Conservation (phyloP, 1,284 basidiomycete species). For the Phellinidium pouzarii region DNA sequence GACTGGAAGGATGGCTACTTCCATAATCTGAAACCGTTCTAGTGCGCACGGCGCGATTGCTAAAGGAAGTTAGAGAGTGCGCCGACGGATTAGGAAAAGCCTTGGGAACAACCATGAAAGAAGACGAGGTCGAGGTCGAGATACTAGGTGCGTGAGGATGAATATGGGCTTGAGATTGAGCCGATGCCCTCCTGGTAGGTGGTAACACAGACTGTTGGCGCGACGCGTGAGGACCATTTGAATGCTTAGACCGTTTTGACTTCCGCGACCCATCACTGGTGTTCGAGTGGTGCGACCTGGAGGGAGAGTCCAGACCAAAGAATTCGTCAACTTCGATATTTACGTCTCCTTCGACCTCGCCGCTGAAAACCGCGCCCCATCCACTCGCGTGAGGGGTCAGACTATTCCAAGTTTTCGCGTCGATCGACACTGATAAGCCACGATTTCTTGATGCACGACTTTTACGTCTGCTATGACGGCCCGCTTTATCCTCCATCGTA, state of each 20-base stretch:
- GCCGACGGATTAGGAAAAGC: not conserved
- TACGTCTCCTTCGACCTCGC: conserved; percentile 13
- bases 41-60: not conserved
- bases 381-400: conserved; percentile 13
- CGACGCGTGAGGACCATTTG: conserved; percentile 2
- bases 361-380: conserved; percentile 16
- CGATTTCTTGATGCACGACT: not conserved
- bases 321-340: conserved; percentile 12
- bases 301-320: conserved; percentile 3
- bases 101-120: not conserved
- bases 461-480: conserved; percentile 20
- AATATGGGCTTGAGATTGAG: conserved; percentile 4
- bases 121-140: not conserved
- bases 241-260: conserved; percentile 16
- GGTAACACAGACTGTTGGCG: not conserved
- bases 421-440: conserved; percentile 12
- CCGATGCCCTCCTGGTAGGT: not conserved
- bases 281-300: conserved; percentile 2
- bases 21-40: conserved; percentile 14
- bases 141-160: conserved; percentile 6
- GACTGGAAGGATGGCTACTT: not conserved
- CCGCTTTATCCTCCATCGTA: conserved; percentile 25
- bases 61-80: not conserved
- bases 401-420: conserved; percentile 10
- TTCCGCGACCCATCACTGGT: conserved; percentile 7